These are phyloP conservation scores for Apostasia ramifera DNA, from an alignment of 106 monocot species.

Conservation along the genomic window DNA sequence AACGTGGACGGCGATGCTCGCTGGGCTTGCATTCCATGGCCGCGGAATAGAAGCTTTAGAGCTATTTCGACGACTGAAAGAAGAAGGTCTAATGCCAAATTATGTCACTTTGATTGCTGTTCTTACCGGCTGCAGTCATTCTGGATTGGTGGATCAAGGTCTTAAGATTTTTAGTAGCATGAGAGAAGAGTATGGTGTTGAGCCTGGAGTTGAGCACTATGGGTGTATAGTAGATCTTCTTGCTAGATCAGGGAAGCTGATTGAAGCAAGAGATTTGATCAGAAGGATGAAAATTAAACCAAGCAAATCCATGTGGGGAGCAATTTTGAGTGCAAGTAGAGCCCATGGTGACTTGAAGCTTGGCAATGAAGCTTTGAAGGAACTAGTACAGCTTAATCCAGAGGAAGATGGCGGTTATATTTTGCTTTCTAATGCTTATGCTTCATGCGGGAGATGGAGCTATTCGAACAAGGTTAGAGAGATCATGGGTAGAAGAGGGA, in stretches of 20 bases:
- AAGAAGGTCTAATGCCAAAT: conserved; percentile 40
- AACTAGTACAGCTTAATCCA: conserved; percentile 46
- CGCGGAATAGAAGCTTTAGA: conserved; percentile 39
- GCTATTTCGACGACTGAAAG: conserved; percentile 40
- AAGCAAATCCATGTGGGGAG: conserved; percentile 56
- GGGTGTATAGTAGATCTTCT: conserved; percentile 70
- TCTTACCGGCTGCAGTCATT: conserved; percentile 63
- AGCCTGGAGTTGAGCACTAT: conserved; percentile 58
- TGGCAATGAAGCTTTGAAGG: conserved; percentile 30
- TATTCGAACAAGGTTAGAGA: conserved; percentile 33
- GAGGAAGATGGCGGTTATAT: conserved; percentile 62
- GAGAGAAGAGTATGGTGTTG: conserved; percentile 25
- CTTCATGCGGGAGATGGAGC: conserved; percentile 50
- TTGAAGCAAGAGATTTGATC: conserved; percentile 34
- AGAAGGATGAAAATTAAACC: conserved; percentile 41
- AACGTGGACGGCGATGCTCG: conserved; percentile 53
- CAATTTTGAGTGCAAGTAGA: conserved; percentile 49
- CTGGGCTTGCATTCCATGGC: conserved; percentile 59
- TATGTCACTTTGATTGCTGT: conserved; percentile 49
- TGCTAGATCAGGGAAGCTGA: conserved; percentile 48
- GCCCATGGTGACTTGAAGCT: conserved; percentile 21
- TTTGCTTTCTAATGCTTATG: conserved; percentile 49
- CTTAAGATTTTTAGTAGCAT: conserved; percentile 42
- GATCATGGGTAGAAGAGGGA: conserved; percentile 42
- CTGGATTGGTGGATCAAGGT: conserved; percentile 50